A percentile compares a stretch with the other conserved stretches of the same genome.
Evolutionary conservation across 345 rosid species (phyloP).

Genomic region (Firmiana major): DNA sequence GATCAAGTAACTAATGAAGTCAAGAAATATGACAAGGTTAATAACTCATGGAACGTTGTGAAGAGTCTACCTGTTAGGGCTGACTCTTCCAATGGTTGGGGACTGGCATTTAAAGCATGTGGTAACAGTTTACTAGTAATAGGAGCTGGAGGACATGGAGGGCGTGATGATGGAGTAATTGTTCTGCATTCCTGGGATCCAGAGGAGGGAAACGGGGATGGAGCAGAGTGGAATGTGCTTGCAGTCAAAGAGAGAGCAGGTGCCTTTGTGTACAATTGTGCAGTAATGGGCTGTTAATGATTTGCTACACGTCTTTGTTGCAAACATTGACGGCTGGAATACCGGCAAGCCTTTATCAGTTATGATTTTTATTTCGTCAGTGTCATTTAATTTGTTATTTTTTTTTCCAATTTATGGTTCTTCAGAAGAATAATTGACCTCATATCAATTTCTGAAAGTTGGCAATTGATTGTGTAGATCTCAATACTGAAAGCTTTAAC

Average conservation of each 20-base stretch:
- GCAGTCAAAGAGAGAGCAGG: constrained; percentile 36
- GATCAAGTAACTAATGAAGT: constrained; percentile 41
- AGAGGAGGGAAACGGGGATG: constrained; percentile 17
- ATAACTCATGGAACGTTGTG: constrained; percentile 37
- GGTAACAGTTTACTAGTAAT: constrained; percentile 36
- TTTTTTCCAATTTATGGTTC: not conserved
- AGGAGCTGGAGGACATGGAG: constrained; percentile 33
- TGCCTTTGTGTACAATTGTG: constrained; percentile 45
- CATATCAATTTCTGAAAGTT: not conserved
- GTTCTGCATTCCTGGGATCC: constrained; percentile 42
- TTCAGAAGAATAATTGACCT: constrained; percentile 13
- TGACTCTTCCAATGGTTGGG: constrained; percentile 44
- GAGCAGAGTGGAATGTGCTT: constrained; percentile 35
- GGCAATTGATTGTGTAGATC: not conserved
- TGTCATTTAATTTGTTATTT: constrained; percentile 4
- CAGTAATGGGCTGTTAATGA: constrained; percentile 42
- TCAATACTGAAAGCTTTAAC: not conserved
- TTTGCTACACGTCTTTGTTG: constrained; percentile 11
- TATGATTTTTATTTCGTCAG: not conserved
- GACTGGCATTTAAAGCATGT: constrained; percentile 41
- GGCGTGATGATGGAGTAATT: constrained; percentile 30
- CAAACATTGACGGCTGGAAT: not conserved
- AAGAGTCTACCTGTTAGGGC: constrained; percentile 38
- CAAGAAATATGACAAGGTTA: constrained; percentile 35
- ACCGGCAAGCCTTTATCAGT: not conserved